Percentiles rank a stretch among this genome's conserved stretches.
phyloP scores from a whole-genome alignment of 179 eudicot species.

The Vitellaria paradoxa region DNA sequence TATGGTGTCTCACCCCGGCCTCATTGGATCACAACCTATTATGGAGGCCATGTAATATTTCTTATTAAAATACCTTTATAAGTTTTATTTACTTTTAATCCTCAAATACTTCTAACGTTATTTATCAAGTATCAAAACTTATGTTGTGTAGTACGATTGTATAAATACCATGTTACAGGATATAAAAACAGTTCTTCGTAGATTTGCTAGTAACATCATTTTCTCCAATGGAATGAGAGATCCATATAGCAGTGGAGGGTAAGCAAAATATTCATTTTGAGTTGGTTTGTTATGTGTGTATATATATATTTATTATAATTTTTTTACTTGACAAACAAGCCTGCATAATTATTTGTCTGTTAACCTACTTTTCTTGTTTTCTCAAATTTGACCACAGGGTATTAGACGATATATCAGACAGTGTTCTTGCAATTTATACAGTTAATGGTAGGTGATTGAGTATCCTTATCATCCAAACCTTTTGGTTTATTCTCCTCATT shows the following conservation, averaged over 20 bases:
- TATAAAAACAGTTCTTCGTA: conserved; percentile 37
- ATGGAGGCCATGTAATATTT: conserved; percentile 41
- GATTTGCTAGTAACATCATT: conserved; percentile 63
- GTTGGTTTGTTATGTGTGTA: no score
- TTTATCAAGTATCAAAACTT: neutral
- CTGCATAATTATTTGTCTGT: neutral
- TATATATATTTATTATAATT: no score
- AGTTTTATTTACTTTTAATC: neutral
- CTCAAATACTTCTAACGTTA: neutral
- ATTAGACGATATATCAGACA: conserved; percentile 18
- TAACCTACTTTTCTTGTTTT: neutral
- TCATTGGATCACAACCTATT: conserved; percentile 61
- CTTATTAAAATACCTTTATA: no score
- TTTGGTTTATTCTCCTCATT: no score
- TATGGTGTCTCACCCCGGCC: conserved; percentile 52
- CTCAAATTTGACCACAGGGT: neutral
- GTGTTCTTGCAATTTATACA: conserved; percentile 13
- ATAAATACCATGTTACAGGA: conserved; percentile 20
- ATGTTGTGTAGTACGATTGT: no score
- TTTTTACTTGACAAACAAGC: neutral
- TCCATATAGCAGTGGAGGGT: conserved; percentile 70
- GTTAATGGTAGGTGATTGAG: conserved; percentile 3
- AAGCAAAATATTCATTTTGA: conserved; percentile 7
- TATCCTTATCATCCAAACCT: no score
- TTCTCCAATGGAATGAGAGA: conserved; percentile 65